These are phyloP conservation scores for Corchorus olitorius DNA, from an alignment of 345 rosid genomes.

Conservation along the genomic window DNA sequence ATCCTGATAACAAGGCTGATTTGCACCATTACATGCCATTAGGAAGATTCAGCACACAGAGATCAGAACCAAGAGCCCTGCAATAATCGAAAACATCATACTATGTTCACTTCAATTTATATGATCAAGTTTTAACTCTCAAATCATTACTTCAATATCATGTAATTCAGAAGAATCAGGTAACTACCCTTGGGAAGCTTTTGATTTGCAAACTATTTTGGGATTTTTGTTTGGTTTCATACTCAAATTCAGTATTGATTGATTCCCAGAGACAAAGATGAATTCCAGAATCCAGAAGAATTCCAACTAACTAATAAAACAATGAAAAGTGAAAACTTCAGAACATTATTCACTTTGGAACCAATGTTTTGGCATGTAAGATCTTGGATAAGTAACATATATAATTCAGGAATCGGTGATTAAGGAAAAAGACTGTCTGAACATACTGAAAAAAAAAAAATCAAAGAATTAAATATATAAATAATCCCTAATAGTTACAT, in stretches of 20 bases:
- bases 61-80: slow-evolving; percentile 6
- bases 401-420: not conserved
- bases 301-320: not conserved
- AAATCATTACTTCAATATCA: not conserved
- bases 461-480: too few species aligned
- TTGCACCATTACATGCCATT: slow-evolving; percentile 57
- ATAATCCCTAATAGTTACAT: too few species aligned
- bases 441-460: not conserved
- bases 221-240: not conserved
- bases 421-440: not conserved
- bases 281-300: not conserved
- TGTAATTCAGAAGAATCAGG: not conserved
- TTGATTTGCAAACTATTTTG: not conserved
- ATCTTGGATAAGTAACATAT: not conserved
- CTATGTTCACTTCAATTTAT: not conserved
- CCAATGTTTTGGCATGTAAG: not conserved
- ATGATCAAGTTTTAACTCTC: not conserved
- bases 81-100: not conserved
- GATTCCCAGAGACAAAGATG: not conserved
- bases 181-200: not conserved
- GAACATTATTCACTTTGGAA: not conserved
- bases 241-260: too few species aligned
- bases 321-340: not conserved
- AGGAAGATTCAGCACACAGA: slow-evolving; percentile 11
- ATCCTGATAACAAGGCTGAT: slow-evolving; percentile 51